Conservation (phyloP, 805 yeast genomes). For the Blastobotrys terrestris region DNA sequence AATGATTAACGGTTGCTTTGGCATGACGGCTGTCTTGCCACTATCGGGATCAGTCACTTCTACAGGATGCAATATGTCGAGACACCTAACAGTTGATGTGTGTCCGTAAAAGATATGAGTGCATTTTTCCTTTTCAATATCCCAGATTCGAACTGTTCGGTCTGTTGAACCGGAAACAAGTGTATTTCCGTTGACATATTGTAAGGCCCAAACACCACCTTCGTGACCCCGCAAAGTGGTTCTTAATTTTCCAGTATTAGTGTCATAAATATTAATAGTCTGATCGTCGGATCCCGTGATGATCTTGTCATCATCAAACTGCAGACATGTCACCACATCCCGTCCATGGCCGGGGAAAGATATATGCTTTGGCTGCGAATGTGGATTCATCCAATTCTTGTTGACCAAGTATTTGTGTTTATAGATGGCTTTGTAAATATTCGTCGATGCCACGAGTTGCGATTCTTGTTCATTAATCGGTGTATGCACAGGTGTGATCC, state of each 20-base stretch:
- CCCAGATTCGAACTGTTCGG: conserved; percentile 91
- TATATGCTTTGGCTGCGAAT: conserved; percentile 58
- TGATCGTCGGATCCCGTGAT: conserved; percentile 91
- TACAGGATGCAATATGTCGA: conserved; percentile 71
- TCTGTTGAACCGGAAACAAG: conserved; percentile 94
- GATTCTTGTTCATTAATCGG: conserved; percentile 3
- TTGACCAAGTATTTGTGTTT: conserved; percentile 52
- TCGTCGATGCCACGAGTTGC: conserved; percentile 8
- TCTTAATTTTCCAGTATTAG: conserved; percentile 60
- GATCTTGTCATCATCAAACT: conserved; percentile 83
- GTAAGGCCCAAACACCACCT: conserved; percentile 98
- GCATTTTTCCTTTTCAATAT: conserved; percentile 73
- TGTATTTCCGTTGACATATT: conserved; percentile 64
- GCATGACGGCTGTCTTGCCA: conserved; percentile 51
- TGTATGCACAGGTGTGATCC: conserved; percentile 2
- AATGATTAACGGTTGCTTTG: conserved; percentile 62
- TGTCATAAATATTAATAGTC: conserved; percentile 72
- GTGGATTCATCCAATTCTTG: conserved; percentile 75
- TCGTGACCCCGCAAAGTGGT: conserved; percentile 76
- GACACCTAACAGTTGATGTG: conserved; percentile 85
- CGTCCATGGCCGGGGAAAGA: conserved; percentile 65
- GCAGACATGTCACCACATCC: conserved; percentile 90
- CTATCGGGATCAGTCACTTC: conserved; percentile 41
- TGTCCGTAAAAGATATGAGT: conserved; percentile 91
- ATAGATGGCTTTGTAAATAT: conserved; percentile 47